A percentile compares a stretch with the other conserved stretches of the same genome.
These are phyloP conservation scores for Podospora pseudoanserina DNA, from an alignment of 495 filamentous ascomycete genomes.

Conservation along the genomic window DNA sequence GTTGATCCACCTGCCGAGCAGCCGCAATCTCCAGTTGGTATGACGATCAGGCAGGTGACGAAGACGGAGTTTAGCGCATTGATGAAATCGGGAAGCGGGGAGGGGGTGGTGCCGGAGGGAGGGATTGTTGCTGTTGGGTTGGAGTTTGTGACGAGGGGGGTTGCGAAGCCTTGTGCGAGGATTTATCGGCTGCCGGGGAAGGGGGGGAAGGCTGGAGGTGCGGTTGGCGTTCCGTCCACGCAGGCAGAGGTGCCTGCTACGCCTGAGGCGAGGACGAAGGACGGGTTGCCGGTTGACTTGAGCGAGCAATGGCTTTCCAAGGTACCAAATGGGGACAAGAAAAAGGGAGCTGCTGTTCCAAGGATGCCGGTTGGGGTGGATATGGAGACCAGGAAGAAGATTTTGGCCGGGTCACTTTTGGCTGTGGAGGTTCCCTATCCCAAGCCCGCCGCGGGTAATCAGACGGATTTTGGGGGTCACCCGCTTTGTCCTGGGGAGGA, in stretches of 20 bases:
- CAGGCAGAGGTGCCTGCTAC: conserved; percentile 44
- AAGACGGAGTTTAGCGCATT: conserved; percentile 32
- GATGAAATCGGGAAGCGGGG: conserved; percentile 8
- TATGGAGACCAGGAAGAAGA: conserved; percentile 46
- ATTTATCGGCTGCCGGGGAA: conserved; percentile 46
- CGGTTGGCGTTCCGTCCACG: conserved; percentile 23
- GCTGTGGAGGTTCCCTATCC: conserved; percentile 25
- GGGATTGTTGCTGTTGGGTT: conserved; percentile 36
- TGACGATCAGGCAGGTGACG: conserved; percentile 27
- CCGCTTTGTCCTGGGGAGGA: conserved; percentile 65
- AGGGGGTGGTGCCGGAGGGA: conserved; percentile 11
- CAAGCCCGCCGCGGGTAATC: conserved; percentile 19
- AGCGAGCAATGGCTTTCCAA: conserved; percentile 46
- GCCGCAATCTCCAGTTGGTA: conserved; percentile 6
- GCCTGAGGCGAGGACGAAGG: conserved; percentile 18
- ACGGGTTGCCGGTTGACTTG: conserved; percentile 34
- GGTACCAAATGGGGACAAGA: conserved; percentile 21
- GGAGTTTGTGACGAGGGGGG: conserved; percentile 38
- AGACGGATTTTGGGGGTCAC: conserved; percentile 47
- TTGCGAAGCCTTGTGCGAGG: conserved; percentile 40
- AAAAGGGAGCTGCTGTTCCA: conserved; percentile 1
- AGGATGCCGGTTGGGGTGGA: conserved; percentile 24
- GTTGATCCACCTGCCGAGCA: conserved; percentile 15
- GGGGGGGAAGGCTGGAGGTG: too few species aligned
- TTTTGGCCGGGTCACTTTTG: conserved; percentile 53